These are phyloP conservation scores for Salicornia ramosissima DNA, from an alignment of 148 eudicot genomes.

Conservation along the genomic window DNA sequence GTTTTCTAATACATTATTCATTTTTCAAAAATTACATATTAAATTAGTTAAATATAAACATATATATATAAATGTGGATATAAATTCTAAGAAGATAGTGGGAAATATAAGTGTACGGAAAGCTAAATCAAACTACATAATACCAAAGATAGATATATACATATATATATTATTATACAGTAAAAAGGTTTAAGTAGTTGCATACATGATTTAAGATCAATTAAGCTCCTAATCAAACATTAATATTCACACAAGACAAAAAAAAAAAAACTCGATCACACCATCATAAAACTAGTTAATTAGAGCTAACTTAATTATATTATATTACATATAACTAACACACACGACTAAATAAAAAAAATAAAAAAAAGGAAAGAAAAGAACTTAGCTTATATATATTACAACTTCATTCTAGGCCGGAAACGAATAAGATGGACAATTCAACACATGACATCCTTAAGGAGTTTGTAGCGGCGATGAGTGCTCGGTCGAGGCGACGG, in stretches of 20 bases:
- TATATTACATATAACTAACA: not conserved
- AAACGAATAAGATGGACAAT: not conserved
- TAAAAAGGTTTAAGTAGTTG: not conserved
- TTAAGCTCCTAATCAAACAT: constrained; percentile 19
- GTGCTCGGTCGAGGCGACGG: constrained; percentile 28
- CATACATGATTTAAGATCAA: constrained; percentile 11
- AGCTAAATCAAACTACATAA: not conserved
- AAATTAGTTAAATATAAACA: no score
- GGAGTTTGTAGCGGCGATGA: constrained; percentile 43
- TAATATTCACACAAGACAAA: constrained; percentile 27
- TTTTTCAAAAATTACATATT: no score
- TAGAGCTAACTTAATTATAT: not conserved
- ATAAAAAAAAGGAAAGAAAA: constrained; percentile 11
- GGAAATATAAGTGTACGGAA: no score
- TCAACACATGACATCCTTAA: constrained; percentile 51
- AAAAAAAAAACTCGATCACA: constrained; percentile 8
- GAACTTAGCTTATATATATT: not conserved
- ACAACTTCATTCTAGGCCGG: not conserved
- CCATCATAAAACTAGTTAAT: not conserved
- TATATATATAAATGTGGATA: no score
- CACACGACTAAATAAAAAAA: not conserved
- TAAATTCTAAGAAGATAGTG: no score
- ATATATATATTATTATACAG: not conserved
- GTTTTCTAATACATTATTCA: no score
- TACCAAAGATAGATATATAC: not conserved